phyloP scores from a whole-genome alignment of 805 yeast species.

The Henningerozyma blattae region DNA sequence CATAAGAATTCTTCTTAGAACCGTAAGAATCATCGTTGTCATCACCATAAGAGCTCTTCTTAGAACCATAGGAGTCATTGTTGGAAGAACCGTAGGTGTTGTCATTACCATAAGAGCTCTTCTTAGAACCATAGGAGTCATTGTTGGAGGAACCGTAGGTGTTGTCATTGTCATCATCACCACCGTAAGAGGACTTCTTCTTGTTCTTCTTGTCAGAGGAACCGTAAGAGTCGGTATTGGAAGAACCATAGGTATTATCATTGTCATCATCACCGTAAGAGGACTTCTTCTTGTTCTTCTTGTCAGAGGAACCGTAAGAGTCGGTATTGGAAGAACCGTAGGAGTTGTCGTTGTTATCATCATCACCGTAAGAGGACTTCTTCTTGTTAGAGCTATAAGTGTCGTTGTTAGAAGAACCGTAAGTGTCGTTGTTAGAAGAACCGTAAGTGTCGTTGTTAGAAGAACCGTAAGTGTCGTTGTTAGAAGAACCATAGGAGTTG shows the following conservation, averaged over 20 bases:
- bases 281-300: slow-evolving; percentile 11
- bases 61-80: slow-evolving; percentile 15
- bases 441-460: slow-evolving; percentile 12
- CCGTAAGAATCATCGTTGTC: slow-evolving; percentile 12
- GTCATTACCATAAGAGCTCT: slow-evolving; percentile 7
- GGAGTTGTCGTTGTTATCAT: slow-evolving; percentile 10
- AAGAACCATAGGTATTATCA: slow-evolving; percentile 20
- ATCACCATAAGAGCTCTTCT: slow-evolving; percentile 19
- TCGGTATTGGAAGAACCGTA: slow-evolving; percentile 6
- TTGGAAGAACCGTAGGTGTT: slow-evolving; percentile 13
- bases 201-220: slow-evolving; percentile 7
- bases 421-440: slow-evolving; percentile 2
- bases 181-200: slow-evolving; percentile 12
- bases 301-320: slow-evolving; percentile 11
- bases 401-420: slow-evolving; percentile 1
- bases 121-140: slow-evolving; percentile 10
- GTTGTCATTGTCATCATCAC: slow-evolving; percentile 3
- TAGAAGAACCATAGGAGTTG: slow-evolving; percentile 10
- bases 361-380: slow-evolving; percentile 10
- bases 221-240: slow-evolving; percentile 13
- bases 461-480: slow-evolving; percentile 20
- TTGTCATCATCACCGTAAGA: slow-evolving; percentile 7
- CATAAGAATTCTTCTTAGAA: slow-evolving; percentile 19
- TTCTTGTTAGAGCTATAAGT: slow-evolving; percentile 14
- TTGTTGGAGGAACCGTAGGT: slow-evolving; percentile 7